Conservation (phyloP, 2,329 filamentous ascomycete genomes). For the Pseudogymnoascus sp. region DNA sequence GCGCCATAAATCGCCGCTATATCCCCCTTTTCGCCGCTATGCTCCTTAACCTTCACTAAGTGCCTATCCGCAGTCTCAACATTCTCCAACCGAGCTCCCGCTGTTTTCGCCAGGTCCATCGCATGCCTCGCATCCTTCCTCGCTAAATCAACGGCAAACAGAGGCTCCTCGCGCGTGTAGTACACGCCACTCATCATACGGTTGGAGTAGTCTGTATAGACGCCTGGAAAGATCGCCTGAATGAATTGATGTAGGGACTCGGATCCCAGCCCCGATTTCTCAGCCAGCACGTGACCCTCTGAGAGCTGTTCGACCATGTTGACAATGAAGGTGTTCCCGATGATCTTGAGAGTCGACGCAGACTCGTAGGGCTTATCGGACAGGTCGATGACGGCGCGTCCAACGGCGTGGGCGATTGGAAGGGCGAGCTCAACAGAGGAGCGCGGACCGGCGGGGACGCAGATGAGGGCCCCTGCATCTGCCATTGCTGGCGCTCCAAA, state of each 20-base stretch:
- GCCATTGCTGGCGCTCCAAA: conserved; percentile 66
- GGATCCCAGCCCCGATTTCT: conserved; percentile 68
- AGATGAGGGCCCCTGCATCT: conserved; percentile 61
- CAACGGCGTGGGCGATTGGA: conserved; percentile 65
- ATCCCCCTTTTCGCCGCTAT: conserved; percentile 64
- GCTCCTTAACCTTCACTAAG: conserved; percentile 58
- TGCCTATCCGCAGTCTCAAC: conserved; percentile 61
- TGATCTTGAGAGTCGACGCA: conserved; percentile 65
- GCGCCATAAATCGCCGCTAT: conserved; percentile 77
- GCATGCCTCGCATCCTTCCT: conserved; percentile 76
- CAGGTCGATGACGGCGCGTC: conserved; percentile 61
- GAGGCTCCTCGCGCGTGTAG: conserved; percentile 63
- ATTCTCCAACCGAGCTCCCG: conserved; percentile 54
- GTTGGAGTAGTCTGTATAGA: conserved; percentile 64
- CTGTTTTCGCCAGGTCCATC: conserved; percentile 51
- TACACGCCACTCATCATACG: conserved; percentile 72
- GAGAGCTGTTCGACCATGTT: conserved; percentile 74
- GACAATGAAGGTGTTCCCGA: conserved; percentile 80
- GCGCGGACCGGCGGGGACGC: conserved; percentile 60
- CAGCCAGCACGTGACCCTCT: conserved; percentile 69
- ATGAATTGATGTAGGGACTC: conserved; percentile 64
- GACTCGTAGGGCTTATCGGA: conserved; percentile 58
- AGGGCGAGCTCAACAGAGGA: conserved; percentile 53
- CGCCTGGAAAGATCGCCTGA: conserved; percentile 64
- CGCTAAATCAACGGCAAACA: conserved; percentile 75